Conservation (phyloP, 441 rosid species). For the Populus tomentosa region DNA sequence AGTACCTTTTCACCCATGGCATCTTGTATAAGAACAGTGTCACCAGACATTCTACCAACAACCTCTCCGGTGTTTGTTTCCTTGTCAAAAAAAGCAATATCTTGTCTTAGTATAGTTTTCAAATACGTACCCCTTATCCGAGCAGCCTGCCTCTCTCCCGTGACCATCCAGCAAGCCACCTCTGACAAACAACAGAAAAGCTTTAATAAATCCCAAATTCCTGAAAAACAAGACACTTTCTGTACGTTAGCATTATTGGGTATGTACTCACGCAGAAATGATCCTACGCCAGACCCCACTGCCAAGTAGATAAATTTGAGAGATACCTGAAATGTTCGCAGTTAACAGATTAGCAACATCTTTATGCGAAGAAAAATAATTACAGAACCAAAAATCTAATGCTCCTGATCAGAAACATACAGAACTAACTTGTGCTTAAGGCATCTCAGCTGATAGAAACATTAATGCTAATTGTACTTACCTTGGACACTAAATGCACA, state of each 20-base stretch:
- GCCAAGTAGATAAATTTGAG: conserved; percentile 60
- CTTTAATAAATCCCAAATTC: not conserved
- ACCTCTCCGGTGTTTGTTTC: conserved; percentile 77
- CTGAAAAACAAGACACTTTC: not conserved
- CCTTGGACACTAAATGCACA: conserved; percentile 41
- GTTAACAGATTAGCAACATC: not conserved
- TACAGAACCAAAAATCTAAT: not conserved
- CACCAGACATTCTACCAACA: conserved; percentile 84
- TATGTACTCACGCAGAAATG: conserved; percentile 56
- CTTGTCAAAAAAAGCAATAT: conserved; percentile 60
- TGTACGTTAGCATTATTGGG: not conserved
- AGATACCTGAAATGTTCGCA: conserved; percentile 36
- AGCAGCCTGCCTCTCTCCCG: conserved; percentile 75
- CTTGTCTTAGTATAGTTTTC: conserved; percentile 70
- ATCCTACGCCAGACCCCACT: conserved; percentile 45
- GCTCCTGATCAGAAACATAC: not conserved
- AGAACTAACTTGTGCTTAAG: not conserved
- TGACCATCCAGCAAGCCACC: conserved; percentile 76
- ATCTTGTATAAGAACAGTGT: conserved; percentile 71
- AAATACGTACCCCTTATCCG: conserved; percentile 58
- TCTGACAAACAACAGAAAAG: conserved; percentile 31
- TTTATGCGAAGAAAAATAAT: not conserved
- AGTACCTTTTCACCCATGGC: conserved; percentile 85
- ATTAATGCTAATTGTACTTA: conserved; percentile 6
- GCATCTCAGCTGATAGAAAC: not conserved